Evolutionary conservation across 768 basidiomycete species (phyloP), one percentile per base, ranked within the genome.

Genomic region (Mycena latifolia): DNA sequence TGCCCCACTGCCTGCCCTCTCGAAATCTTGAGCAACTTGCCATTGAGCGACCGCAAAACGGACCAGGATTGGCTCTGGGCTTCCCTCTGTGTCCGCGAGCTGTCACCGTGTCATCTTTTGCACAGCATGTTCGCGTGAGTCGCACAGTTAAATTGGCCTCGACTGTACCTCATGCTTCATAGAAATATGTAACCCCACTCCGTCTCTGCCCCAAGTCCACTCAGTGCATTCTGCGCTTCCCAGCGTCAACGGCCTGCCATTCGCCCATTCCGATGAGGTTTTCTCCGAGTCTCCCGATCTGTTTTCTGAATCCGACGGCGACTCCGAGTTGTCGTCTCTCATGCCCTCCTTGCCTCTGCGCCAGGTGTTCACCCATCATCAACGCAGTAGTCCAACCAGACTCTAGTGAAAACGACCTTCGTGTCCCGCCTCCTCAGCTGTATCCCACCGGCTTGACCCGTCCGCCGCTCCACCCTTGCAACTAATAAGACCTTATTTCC

Each of bases 91-190:
- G 83, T 20, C 78, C 79, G 15, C 82, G 83, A 37, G 77, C 81
- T 14, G 74, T 72, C 39, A 71, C 76, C 46, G 82, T 86, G 0
- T 73, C 85, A 15, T 82, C 84, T 2, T 74, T n/a, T 85, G 61
- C 80, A 83, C 61, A 80, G 71, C 63, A 80, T 77, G 71, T 84
- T 87, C 65, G 77, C 77, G 87, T 89, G 77, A 79, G 87, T 84
- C 8, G n/a, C 24, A 37, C 1, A 35, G 61, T 61, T 45, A 45
- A 33, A 4, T 11, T 52, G n/a, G 24, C 4, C 45, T 9, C 41
- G 45, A 8, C 18, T 35, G 41, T 63, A 39, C 62, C 60, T 47
- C 48, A 55, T 67, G 11, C 20, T 57, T 60, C 72, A 8, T 63
- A 25, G 67, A 67, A 61, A 51, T 47, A n/a, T n/a, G n/a, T n/a